A percentile compares a stretch with the other conserved stretches of the same genome.
phyloP scores from a whole-genome alignment of 1,139 yeast species.

The Candida frijolesensis region DNA sequence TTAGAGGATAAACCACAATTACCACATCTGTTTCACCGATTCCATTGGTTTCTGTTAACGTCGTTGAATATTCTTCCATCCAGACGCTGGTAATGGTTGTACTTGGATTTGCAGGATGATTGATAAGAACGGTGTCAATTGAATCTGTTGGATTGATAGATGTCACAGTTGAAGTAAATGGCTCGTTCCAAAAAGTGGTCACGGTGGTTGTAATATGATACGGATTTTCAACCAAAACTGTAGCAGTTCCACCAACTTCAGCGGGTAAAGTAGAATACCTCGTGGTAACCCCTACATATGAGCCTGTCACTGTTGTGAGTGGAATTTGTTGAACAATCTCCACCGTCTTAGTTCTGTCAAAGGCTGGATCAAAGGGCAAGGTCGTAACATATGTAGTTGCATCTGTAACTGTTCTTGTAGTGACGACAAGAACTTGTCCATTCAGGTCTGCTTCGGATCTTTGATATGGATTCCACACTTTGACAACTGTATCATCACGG shows the following conservation, averaged over 20 bases:
- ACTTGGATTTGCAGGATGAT: constrained; percentile 15
- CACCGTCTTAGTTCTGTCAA: constrained; percentile 22
- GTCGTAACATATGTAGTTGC: constrained; percentile 24
- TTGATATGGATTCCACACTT: constrained; percentile 14
- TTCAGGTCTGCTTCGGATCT: constrained; percentile 18
- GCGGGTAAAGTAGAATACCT: constrained; percentile 16
- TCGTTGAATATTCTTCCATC: constrained; percentile 14
- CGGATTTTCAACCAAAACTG: constrained; percentile 17
- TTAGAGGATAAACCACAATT: constrained; percentile 17
- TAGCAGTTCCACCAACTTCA: constrained; percentile 3
- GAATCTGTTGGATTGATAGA: constrained; percentile 8
- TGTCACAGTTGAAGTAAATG: neutral
- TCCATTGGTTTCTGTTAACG: constrained; percentile 12
- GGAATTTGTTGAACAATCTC: constrained; percentile 21
- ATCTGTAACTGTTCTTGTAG: constrained; percentile 27
- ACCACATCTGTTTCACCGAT: constrained; percentile 17
- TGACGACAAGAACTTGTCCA: constrained; percentile 18
- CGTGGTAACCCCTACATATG: constrained; percentile 6
- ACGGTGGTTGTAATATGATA: constrained; percentile 10
- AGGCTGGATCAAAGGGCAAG: constrained; percentile 13
- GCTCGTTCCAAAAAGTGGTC: neutral
- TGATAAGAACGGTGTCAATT: constrained; percentile 19
- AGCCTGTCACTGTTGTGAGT: constrained; percentile 11
- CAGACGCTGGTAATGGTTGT: constrained; percentile 14
- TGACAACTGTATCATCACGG: neutral